phyloP scores from a whole-genome alignment of 2,329 filamentous ascomycete species.

The Aspergillus ochraceoroseus region DNA sequence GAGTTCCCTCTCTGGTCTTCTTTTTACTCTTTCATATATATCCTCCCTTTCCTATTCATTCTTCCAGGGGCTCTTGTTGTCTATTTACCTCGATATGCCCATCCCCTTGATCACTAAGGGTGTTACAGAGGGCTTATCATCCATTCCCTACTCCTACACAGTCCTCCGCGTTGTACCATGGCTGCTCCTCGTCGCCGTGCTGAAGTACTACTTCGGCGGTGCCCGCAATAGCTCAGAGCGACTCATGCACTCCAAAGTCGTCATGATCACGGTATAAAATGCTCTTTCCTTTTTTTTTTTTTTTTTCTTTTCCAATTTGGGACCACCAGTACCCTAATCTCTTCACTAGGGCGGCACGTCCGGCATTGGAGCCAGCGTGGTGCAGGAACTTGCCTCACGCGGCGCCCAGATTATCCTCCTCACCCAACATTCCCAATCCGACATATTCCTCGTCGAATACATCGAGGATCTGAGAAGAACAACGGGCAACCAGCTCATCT shows the following conservation, averaged over 20 bases:
- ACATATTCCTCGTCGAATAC: conserved; percentile 87
- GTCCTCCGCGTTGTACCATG: conserved; percentile 52
- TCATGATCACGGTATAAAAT: conserved; percentile 79
- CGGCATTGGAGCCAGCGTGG: conserved; percentile 77
- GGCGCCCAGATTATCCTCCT: conserved; percentile 90
- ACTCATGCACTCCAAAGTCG: conserved; percentile 85
- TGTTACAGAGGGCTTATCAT: conserved; percentile 51
- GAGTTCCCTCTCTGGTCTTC: conserved; percentile 1
- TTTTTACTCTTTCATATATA: conserved; percentile 10
- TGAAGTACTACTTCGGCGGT: conserved; percentile 76
- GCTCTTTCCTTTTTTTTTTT: neutral
- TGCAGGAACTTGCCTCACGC: conserved; percentile 67
- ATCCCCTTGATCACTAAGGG: conserved; percentile 55
- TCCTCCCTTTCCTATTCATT: neutral
- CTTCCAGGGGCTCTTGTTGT: conserved; percentile 1
- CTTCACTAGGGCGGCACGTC: conserved; percentile 70
- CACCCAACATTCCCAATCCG: conserved; percentile 71
- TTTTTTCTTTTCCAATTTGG: neutral
- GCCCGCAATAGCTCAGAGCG: conserved; percentile 69
- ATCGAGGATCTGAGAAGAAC: conserved; percentile 77
- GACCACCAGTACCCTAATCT: neutral
- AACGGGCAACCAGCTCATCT: conserved; percentile 81
- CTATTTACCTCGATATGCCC: conserved; percentile 49
- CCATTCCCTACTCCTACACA: conserved; percentile 52
- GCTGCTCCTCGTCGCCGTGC: conserved; percentile 49